Evolutionary conservation across 306 rosid species (phyloP), one percentile per base, ranked within the genome.

Genomic region (Prinsepia uniflora): DNA sequence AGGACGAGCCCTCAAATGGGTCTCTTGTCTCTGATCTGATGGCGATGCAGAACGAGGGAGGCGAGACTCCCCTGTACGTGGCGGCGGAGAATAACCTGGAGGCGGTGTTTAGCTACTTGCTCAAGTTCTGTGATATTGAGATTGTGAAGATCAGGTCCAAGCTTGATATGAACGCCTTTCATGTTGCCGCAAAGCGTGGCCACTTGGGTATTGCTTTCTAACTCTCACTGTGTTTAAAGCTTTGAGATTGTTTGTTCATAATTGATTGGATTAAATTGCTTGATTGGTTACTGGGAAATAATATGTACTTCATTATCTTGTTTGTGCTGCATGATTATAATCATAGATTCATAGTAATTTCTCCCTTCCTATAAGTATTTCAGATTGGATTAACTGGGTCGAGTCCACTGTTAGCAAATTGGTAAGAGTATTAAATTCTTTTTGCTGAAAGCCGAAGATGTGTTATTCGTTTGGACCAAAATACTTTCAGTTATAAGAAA

Each of bases 131-230:
- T 76, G 78, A 80, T 76, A 53, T 80, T 11, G 83, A 86, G 71
- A 68, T 81, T 8, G 78, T 84, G 36, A 89, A 83, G 95, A 90
- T 90, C 81, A 85, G 96, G 85, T 87, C 97, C 34, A 90, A 87
- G 80, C 78, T 81, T 84, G 97, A 94, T 80, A 79, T 90, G 92
- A 79, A 94, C 80, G 89, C 87, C 24, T 84, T 94, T 74, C 97
- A 90, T 20, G 86, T 87, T 45, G 98, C 98, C 18, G 92, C 98
- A 9, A 94, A 90, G 85, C 84, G 75, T 45, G 97, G 98, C 55
- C 83, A 90, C 75, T 82, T 90, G 47, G 97, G 98, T 90, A 84
- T 24, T 55, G 54, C 15, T 75, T 43, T 77, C 11, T 20, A 43
- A 49, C 59, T 73, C 50, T 71, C 15, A 14, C 42, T 56, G 17